A percentile compares a stretch with the other conserved stretches of the same genome.
Conservation (phyloP, 228 moss, liverwort and hornwort genomes). For the Sphagnum magellanicum region DNA sequence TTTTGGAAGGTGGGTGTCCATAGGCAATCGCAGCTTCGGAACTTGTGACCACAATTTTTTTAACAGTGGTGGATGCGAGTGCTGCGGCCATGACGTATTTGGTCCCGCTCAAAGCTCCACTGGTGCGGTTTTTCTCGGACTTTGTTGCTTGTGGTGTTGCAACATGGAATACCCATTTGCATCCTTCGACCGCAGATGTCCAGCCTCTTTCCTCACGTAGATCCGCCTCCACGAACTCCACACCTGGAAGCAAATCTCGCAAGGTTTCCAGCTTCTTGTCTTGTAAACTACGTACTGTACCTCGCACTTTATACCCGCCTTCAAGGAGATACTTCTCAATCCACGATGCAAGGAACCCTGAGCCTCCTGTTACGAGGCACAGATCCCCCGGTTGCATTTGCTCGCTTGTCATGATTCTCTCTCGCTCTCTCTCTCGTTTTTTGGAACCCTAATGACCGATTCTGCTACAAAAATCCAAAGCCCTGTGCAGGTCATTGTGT, state of each 20-base stretch:
- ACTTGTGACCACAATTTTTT: conserved; percentile 22
- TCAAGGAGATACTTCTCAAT: conserved; percentile 30
- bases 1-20: conserved; percentile 12
- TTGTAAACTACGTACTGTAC: conserved; percentile 11
- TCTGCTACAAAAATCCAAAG: too few species aligned
- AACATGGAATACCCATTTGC: conserved; percentile 28
- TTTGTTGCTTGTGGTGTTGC: conserved; percentile 20
- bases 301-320: conserved; percentile 18
- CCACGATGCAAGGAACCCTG: conserved; percentile 6
- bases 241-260: conserved; percentile 6
- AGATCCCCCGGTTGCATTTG: conserved; percentile 21
- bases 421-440: too few species aligned
- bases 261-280: conserved; percentile 18
- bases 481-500: too few species aligned
- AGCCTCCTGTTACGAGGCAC: conserved; percentile 20
- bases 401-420: not conserved
- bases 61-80: conserved; percentile 2
- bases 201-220: conserved; percentile 12
- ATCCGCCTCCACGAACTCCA: conserved; percentile 19
- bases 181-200: conserved; percentile 18
- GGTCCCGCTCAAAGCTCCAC: conserved; percentile 7
- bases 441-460: too few species aligned
- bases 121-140: conserved; percentile 7
- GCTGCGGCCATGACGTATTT: conserved; percentile 11
- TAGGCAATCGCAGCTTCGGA: conserved; percentile 20